Evolutionary conservation across 768 basidiomycete genomes (phyloP).

Genomic region (Leccinum rimulosum): DNA sequence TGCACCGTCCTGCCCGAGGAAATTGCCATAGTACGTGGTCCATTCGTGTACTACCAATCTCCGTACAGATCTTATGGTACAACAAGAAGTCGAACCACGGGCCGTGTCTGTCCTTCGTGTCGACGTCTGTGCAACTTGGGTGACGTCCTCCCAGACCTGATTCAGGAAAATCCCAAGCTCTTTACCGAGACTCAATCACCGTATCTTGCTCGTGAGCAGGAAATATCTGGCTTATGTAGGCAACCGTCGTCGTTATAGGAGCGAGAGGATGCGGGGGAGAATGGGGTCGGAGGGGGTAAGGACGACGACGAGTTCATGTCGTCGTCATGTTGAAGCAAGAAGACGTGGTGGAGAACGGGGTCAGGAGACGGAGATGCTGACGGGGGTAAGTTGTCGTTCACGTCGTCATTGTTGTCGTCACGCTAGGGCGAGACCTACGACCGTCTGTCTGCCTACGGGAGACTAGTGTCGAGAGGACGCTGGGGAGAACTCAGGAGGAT

Average conservation of each 20-base stretch:
- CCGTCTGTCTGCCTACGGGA: too few species aligned
- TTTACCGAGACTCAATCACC: conserved; percentile 31
- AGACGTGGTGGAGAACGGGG: too few species aligned
- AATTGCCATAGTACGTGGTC: conserved; percentile 55
- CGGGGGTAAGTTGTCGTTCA: too few species aligned
- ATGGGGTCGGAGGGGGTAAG: too few species aligned
- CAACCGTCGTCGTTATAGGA: conserved; percentile 2
- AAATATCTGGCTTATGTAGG: conserved; percentile 77
- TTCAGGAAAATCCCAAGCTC: conserved; percentile 24
- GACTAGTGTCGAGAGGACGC: too few species aligned
- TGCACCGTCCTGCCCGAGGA: conserved; percentile 68
- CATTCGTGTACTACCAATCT: not conserved
- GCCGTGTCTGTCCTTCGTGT: conserved; percentile 78
- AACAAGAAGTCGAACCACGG: conserved; percentile 75
- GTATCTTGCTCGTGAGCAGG: conserved; percentile 55
- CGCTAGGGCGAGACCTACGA: too few species aligned
- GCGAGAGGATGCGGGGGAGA: too few species aligned
- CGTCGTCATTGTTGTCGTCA: too few species aligned
- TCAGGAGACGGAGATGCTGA: too few species aligned
- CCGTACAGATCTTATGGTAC: conserved; percentile 70
- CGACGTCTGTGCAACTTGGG: conserved; percentile 69
- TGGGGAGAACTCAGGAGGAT: too few species aligned
- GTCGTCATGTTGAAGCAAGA: too few species aligned
- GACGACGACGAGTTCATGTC: too few species aligned
- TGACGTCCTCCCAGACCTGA: conserved; percentile 55